Evolutionary conservation across 495 filamentous ascomycete genomes (phyloP).

Genomic region (Daldinia decipiens): DNA sequence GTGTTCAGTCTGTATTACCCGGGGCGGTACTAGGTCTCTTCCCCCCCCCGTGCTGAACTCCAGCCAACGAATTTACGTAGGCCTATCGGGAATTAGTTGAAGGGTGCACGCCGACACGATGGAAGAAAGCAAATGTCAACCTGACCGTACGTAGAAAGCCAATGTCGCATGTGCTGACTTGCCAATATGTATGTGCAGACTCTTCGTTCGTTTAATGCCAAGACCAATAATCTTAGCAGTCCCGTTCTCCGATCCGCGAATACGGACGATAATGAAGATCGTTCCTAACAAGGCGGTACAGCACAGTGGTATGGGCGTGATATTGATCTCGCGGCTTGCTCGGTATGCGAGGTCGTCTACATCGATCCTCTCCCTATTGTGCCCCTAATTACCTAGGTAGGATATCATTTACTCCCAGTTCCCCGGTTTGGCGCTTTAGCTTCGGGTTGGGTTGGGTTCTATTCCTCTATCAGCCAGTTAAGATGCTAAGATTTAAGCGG

Average conservation of each 20-base stretch:
- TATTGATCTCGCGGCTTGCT: neutral
- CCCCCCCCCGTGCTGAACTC: neutral
- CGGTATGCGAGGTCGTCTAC: neutral
- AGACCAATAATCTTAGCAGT: neutral
- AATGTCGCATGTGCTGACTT: neutral
- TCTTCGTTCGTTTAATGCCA: neutral
- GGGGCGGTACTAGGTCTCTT: neutral
- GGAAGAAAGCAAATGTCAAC: neutral
- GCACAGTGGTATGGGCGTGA: neutral
- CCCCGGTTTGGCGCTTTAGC: neutral
- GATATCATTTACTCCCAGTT: neutral
- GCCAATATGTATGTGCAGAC: neutral
- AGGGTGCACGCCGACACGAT: neutral
- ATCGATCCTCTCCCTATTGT: neutral
- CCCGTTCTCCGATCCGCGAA: neutral
- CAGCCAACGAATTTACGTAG: neutral
- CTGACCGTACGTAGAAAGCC: neutral
- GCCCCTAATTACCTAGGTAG: neutral
- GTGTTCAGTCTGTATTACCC: neutral
- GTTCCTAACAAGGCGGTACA: neutral
- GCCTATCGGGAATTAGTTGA: neutral
- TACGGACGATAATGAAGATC: neutral
- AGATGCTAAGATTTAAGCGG: neutral
- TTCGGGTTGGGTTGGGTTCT: neutral
- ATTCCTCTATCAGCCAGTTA: neutral